Evolutionary conservation across 129 eudicot species (phyloP), one percentile per base, ranked within the genome.

Genomic region (Arctium minus): DNA sequence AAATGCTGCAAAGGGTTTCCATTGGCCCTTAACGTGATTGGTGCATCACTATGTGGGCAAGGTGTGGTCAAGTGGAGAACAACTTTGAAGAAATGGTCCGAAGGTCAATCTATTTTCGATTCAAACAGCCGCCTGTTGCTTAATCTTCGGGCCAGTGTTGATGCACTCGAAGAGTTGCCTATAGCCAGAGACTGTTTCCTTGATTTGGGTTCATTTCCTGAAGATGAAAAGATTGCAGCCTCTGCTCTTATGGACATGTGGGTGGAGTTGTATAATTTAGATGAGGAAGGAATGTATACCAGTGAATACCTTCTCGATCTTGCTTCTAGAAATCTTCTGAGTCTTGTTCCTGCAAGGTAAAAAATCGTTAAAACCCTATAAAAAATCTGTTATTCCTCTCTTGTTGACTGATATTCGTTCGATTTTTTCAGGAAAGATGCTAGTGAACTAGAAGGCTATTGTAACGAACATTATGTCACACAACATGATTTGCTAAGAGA

Each of bases 401-500:
- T 39, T 44, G 7, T 8, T 11, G 70, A 53, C 62, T n/a, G 8
- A 48, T 38, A 4, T 3, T 10, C 27, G 1, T 62, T 73, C 27
- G n/a, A 53, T 29, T 17, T 60, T 74, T 37, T 69, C 75, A 89
- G 93, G 87, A 81, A 83, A 76, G 85, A 68, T 67, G 86, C 69
- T 1, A 50, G 79, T 38, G 85, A 90, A 30, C 31, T 48, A 11
- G 74, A 81, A 81, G 88, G 91, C 15, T 88, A 88, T 77, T 86
- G 86, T 18, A 82, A 81, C 3, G 89, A 85, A 53, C 87, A 85
- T 42, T 85, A 76, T 70, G 86, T 83, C 48, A 85, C 69, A 35
- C 94, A 86, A 39, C 92, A 89, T 75, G 94, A 89, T 72, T 71
- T 89, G 64, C 86, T 89, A 77, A 83, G 94, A 81, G 92, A 89